Evolutionary conservation across 1,284 basidiomycete genomes (phyloP), one percentile per base, ranked within the genome.

Genomic region (Clitocybe nebularis): DNA sequence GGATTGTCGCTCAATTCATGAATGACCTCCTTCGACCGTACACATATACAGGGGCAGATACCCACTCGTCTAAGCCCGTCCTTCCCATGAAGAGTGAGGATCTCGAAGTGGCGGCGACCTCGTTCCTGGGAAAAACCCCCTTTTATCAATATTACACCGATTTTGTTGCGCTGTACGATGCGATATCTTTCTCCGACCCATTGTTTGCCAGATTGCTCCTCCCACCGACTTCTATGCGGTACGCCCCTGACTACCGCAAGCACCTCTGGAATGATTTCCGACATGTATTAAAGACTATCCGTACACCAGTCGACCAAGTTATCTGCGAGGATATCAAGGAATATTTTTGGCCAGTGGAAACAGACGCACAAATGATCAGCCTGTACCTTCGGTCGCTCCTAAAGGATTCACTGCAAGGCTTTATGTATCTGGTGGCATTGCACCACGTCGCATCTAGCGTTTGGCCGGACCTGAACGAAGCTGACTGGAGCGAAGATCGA

Each of bases 131-230:
- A 0, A 69, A 71, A 1, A 81, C 79, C 0, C 89, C 92, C 0
- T 97, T 96, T 71, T 97, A 85, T 69, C 93, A 96, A 59, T 89
- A 89, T 59, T 99, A 94, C 68, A 89, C 89, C 20, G 93, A 97
- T 61, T 85, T 97, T 51, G 71, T 96, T 38, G 84, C 79, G 0
- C 68, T 98, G 5, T 98, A 93, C 67, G 90, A 93, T 53, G 77
- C 90, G 1, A 81, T 94, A 48, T 98, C 94, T 1, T 94, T 95
- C 61, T 81, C 84, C 5, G 81, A 98, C 55, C 70, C 74, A 0
- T 61, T 80, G 1, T 98, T 98, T 59, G 81, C 79, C 1, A 72
- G 76, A 2, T 71, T 93, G 3, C 72, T 97, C n/a, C 70, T 95
- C 4, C 79, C 85, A 0, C 86, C 91, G 0, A 73, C 82, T 2